Percentiles rank a stretch among this genome's conserved stretches.
Conservation (phyloP, 169 alveolate genomes). For the Pseudocohnilembus persalinus region DNA sequence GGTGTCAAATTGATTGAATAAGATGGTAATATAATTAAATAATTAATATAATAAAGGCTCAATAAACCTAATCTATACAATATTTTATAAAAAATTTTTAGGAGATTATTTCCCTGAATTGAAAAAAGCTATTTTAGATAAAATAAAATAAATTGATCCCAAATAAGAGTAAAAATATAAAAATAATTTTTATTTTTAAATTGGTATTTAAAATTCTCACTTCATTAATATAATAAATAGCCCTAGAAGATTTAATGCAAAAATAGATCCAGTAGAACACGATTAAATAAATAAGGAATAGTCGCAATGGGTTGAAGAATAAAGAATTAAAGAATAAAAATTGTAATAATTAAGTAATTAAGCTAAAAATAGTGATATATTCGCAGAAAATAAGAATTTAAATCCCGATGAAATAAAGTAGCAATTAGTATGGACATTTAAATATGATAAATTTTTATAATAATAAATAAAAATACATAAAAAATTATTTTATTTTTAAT, state of each 20-base stretch:
- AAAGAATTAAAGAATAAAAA: slow-evolving; percentile 36
- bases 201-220: too few relatives aligned
- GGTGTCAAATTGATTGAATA: slow-evolving; percentile 71
- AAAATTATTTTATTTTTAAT: too few relatives aligned
- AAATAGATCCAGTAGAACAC: slow-evolving; percentile 42
- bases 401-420: slow-evolving; percentile 28
- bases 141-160: slow-evolving; percentile 66
- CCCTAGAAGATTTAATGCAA: slow-evolving; percentile 27
- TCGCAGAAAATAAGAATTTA: slow-evolving; percentile 23
- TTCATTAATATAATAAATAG: too few relatives aligned
- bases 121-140: slow-evolving; percentile 58
- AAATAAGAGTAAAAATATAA: slow-evolving; percentile 47
- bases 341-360: too few relatives aligned
- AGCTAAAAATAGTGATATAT: too few relatives aligned
- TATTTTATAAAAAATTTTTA: neutral
- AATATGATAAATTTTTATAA: slow-evolving; percentile 15
- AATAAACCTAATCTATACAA: neutral
- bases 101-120: slow-evolving; percentile 72
- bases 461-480: too few relatives aligned
- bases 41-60: neutral
- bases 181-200: slow-evolving; percentile 12
- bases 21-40: slow-evolving; percentile 46
- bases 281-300: slow-evolving; percentile 47
- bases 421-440: neutral
- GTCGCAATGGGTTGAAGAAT: slow-evolving; percentile 52